Base-by-base conservation (phyloP, 1,139 yeast genomes). In the Lodderomyces jiufengensis region DNA sequence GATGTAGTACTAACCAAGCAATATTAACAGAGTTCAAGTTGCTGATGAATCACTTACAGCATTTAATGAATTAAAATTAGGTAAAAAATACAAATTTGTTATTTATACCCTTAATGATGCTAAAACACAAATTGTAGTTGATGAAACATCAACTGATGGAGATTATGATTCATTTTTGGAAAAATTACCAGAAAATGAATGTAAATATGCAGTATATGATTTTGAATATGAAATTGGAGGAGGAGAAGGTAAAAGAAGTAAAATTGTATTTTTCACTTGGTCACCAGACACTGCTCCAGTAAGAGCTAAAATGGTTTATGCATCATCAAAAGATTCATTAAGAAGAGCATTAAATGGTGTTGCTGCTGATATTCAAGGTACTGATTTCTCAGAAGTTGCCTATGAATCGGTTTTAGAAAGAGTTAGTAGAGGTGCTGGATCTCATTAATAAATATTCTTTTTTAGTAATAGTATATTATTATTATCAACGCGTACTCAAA, bases 331-430 rank as follows among this genome's bases (percentile, higher is more conserved):
- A 72, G 98, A 92, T 55, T 95, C 97, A 37, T 78, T 92, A 59
- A 92, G 97, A 76, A 87, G 95, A 70, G 92, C 98, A 33, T 77
- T 92, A 59, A 90, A 85, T 62, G 99, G 99, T 64, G 80, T 94
- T 51, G 73, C 96, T 40, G 66, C 95, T 51, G 98, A 92, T 58
- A 74, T 92, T 55, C 98, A 94, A 75, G 98, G 97, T 59, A 92
- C 98, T 41, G 98, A 94, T 65, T 90, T 82, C 66, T 82, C 95
- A 45, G 99, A 92, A 73, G 97, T 92, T 50, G 84, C 95, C 46
- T 87, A 84, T 65, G 97, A 90, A 58, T 74, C 90, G 48, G 95
- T 92, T 41, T 77, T 88, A 64, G 97, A 87, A 58, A 85, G 73
- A 65, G 97, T 88, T 51, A 79, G 90, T 61, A 82, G 43, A 43